phyloP scores from a whole-genome alignment of 805 yeast species.

The Yarrowia divulgata region DNA sequence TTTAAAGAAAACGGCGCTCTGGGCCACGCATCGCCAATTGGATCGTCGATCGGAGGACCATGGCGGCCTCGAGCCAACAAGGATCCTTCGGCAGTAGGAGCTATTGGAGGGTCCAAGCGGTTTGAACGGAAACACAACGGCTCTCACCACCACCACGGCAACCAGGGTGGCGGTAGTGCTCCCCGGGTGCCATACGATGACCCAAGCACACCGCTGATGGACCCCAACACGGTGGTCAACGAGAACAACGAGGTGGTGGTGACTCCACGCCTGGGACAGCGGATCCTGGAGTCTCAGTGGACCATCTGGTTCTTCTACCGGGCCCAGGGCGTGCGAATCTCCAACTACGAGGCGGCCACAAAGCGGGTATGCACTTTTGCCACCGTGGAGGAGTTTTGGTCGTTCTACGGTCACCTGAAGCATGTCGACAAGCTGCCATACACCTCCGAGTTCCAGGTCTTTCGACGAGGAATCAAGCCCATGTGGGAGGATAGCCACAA shows the following conservation, averaged over 20 bases:
- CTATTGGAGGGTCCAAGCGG: conserved; percentile 34
- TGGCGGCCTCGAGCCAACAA: conserved; percentile 20
- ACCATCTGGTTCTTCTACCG: conserved; percentile 49
- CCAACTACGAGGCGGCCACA: conserved; percentile 47
- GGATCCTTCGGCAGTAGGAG: conserved; percentile 17
- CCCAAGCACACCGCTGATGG: conserved; percentile 29
- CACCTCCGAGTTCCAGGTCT: conserved; percentile 60
- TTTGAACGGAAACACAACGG: conserved; percentile 28
- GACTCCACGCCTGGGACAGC: conserved; percentile 42
- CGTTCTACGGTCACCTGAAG: conserved; percentile 73
- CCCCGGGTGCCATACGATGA: conserved; percentile 32
- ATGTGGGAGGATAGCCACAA: conserved; percentile 73
- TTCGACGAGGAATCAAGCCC: conserved; percentile 67
- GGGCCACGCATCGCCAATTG: conserved; percentile 79
- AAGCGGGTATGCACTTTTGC: conserved; percentile 86
- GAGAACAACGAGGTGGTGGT: conserved; percentile 40
- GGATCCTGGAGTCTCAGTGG: conserved; percentile 45
- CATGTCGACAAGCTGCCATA: conserved; percentile 45
- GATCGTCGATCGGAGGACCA: conserved; percentile 31
- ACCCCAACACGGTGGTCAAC: conserved; percentile 33
- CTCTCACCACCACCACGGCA: conserved; percentile 20
- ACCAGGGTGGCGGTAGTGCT: conserved; percentile 21
- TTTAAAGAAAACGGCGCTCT: conserved; percentile 97
- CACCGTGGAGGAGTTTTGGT: conserved; percentile 97
- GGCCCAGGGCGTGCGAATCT: conserved; percentile 44